A percentile compares a stretch with the other conserved stretches of the same genome.
These are phyloP conservation scores for Coniella vitis DNA, from an alignment of 2,329 filamentous ascomycete species.

Conservation along the genomic window DNA sequence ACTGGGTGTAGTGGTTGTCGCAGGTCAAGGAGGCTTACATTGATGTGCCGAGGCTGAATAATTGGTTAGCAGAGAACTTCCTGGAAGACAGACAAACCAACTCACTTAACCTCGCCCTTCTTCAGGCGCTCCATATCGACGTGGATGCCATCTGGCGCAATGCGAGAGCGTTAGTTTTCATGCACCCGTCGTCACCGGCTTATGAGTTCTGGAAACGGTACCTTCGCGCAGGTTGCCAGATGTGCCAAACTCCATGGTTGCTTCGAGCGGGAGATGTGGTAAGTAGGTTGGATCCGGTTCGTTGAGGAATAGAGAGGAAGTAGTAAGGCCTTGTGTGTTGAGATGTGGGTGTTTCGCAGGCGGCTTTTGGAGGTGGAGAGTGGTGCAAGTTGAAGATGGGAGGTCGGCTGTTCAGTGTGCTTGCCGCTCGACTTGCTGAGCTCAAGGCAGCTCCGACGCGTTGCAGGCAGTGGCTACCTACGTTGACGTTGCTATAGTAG, in stretches of 20 bases:
- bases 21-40: conserved; percentile 55
- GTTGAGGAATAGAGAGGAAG: not conserved
- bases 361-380: too few relatives aligned
- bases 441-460: conserved; percentile 43
- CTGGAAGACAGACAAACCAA: conserved; percentile 17
- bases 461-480: conserved; percentile 16
- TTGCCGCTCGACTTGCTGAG: conserved; percentile 23
- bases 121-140: conserved; percentile 98
- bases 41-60: conserved; percentile 79
- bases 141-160: conserved; percentile 83
- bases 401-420: not conserved
- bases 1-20: conserved; percentile 4
- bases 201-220: conserved; percentile 24
- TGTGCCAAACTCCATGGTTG: conserved; percentile 56
- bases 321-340: not conserved
- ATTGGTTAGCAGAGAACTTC: conserved; percentile 25
- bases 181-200: conserved; percentile 10
- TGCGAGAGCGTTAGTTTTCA: conserved; percentile 11
- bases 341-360: too few relatives aligned
- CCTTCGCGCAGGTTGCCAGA: conserved; percentile 59
- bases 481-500: not conserved
- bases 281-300: not conserved
- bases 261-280: conserved; percentile 15
- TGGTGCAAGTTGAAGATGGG: not conserved
- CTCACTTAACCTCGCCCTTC: conserved; percentile 98